Base-by-base conservation (phyloP, 2,329 filamentous ascomycete genomes). In the Paramyrothecium sp. region DNA sequence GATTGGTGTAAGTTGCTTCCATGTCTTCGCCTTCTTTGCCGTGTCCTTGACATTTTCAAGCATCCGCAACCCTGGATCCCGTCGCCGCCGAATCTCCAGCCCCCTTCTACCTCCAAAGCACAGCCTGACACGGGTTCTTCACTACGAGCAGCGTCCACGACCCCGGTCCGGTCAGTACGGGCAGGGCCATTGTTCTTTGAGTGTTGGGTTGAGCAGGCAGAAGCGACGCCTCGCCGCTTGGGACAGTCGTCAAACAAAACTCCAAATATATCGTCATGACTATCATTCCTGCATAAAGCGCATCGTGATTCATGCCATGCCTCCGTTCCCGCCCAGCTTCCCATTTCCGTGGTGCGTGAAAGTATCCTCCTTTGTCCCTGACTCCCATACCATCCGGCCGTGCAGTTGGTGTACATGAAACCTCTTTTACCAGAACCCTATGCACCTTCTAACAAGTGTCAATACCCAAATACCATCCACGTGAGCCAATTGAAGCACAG, bases 111-210 rank as follows among this genome's bases (percentile, higher is more conserved):
- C n/a, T n/a, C 65, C n/a, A 69, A 64, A 22, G 60, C 68, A 20
- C 68, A 67, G 22, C 65, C 65, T 19, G 61, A 63, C 4, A 65
- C 69, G 4, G 65, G 71, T 4, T 63, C 64, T 4, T 61, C 58
- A 1, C 60, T 77, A 2, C 72, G 72, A 7, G 76, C 75, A 5
- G 68, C 69, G 3, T 76, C 69, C 51, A 83, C 80, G 11, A 80
- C 71, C 1, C 77, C 84, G 12, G 69, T 87, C 38, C 79, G 83
- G 34, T 74, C 81, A 5, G 80, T 86, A 1, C 78, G 78, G 57
- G 78, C 86, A 53, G 79, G 87, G 50, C 78, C 87, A 60, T 65
- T 91, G 56, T 78, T 88, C 73, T 78, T 89, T 69, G 87, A 89
- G 77, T 80, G 88, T 76, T 78, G 88, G 86, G 70, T 89, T 62